Base-by-base conservation (phyloP, 1,139 yeast species). In the Geotrichum aggregatum region DNA sequence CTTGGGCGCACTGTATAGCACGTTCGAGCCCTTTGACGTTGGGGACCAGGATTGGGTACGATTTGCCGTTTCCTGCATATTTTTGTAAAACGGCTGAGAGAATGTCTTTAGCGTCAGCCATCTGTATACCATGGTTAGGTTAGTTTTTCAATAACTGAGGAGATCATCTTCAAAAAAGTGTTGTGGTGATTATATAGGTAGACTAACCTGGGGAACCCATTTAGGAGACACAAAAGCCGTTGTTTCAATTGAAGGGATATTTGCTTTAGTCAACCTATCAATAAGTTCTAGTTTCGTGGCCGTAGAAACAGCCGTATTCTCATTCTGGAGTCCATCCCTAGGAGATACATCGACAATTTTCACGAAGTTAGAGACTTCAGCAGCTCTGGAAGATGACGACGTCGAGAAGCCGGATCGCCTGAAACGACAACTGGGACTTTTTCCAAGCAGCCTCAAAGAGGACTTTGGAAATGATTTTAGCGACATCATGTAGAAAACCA, bases 211-310 rank as follows among this genome's bases (percentile, higher is more conserved):
- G 24, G 72, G 72, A 7, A 68, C 70, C 71, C 71, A 68, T 51
- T 68, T 68, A 4, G 70, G 71, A 5, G 70, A 64, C n/a, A 68
- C 72, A 57, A 68, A 68, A 3, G 71, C 62, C 2, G 72, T 65
- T 6, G 61, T 63, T 49, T 68, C 72, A 24, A 68, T 62, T 18
- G 57, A 61, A 41, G 58, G 56, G 13, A 68, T 48, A n/a, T 71
- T 71, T 19, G 67, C 55, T 1, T 55, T 34, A 2, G 65, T 63
- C 16, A 68, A 60, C n/a, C 64, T 59, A 38, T 63, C 64, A 26
- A 68, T 66, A 31, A 68, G 63, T 38, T 63, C 63, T 22, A 66
- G 59, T 49, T 68, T 68, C 30, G 58, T 58, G 24, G 58, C 62
- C 1, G 71, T 64, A n/a, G 68, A 52, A n/a, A 68, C 65, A 19